Percentiles rank a stretch among this genome's conserved stretches.
These are phyloP conservation scores for Eleusine coracana DNA, from an alignment of 176 grass and related monocot species.

Conservation along the genomic window DNA sequence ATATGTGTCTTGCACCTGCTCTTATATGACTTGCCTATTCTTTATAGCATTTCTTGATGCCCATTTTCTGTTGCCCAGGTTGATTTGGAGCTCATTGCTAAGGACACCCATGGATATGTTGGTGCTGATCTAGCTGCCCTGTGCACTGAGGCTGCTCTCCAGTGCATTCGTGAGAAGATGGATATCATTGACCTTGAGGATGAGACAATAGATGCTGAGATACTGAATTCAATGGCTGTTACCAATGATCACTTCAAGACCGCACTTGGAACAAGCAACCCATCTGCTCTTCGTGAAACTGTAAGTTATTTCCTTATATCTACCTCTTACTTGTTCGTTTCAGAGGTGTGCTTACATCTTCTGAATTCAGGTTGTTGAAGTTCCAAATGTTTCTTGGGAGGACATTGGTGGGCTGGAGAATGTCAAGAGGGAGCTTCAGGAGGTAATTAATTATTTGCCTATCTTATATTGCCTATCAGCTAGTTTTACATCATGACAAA, in stretches of 20 bases:
- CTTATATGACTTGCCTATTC: background rate
- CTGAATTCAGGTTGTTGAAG: constrained; percentile 57
- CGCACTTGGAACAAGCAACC: constrained; percentile 84
- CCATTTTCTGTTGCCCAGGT: constrained; percentile 48
- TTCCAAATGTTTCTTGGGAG: constrained; percentile 69
- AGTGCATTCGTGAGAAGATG: constrained; percentile 93
- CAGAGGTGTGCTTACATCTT: constrained; percentile 6
- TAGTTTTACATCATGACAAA: background rate
- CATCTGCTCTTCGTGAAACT: constrained; percentile 85
- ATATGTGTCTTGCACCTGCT: background rate
- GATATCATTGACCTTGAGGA: constrained; percentile 89
- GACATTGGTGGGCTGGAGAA: constrained; percentile 68
- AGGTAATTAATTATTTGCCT: constrained; percentile 39
- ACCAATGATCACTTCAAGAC: constrained; percentile 95
- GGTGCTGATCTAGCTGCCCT: constrained; percentile 83
- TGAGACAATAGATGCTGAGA: constrained; percentile 91
- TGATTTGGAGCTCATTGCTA: constrained; percentile 76
- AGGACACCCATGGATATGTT: constrained; percentile 85
- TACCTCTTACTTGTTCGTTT: background rate
- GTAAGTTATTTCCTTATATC: constrained; percentile 38
- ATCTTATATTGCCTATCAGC: background rate
- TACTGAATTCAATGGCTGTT: constrained; percentile 89
- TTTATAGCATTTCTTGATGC: background rate
- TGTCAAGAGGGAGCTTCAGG: constrained; percentile 66
- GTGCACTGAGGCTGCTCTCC: constrained; percentile 87